A percentile compares a stretch with the other conserved stretches of the same genome.
Evolutionary conservation across 1,284 basidiomycete species (phyloP).

Genomic region (Ustilago sp.): DNA sequence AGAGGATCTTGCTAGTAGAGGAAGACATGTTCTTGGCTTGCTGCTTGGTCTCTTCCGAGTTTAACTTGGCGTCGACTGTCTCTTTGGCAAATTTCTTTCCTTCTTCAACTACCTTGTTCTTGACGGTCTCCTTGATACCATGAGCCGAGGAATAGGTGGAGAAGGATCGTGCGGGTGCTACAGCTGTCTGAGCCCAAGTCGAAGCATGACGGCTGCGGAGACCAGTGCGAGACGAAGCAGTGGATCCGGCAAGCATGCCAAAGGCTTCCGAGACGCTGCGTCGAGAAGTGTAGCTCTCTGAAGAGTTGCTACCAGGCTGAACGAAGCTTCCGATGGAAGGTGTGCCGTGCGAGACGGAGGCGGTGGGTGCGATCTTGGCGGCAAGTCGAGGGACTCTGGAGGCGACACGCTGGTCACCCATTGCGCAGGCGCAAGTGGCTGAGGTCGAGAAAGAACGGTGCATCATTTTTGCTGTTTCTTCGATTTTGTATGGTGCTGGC

Average conservation of each 20-base stretch:
- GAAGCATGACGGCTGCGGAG: slow-evolving; percentile 28
- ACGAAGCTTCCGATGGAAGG: background rate
- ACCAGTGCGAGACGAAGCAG: slow-evolving; percentile 26
- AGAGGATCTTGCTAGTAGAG: slow-evolving; percentile 35
- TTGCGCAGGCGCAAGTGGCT: slow-evolving; percentile 12
- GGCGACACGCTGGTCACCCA: slow-evolving; percentile 44
- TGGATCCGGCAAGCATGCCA: slow-evolving; percentile 36
- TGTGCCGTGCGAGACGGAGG: background rate
- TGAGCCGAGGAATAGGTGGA: slow-evolving; percentile 7
- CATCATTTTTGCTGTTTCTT: slow-evolving; percentile 15
- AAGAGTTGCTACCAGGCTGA: background rate
- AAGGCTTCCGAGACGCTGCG: slow-evolving; percentile 38
- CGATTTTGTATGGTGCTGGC: background rate
- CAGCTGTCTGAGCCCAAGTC: slow-evolving; percentile 16
- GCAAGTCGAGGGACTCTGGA: slow-evolving; percentile 39
- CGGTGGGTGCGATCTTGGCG: slow-evolving; percentile 9
- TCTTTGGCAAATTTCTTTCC: slow-evolving; percentile 41
- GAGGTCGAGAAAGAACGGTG: slow-evolving; percentile 35
- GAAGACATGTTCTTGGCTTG: slow-evolving; percentile 26
- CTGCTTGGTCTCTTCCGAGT: slow-evolving; percentile 19
- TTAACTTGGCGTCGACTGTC: slow-evolving; percentile 12
- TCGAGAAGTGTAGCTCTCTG: slow-evolving; percentile 13
- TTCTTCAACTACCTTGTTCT: slow-evolving; percentile 29
- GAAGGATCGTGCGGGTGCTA: slow-evolving; percentile 7
- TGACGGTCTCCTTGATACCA: slow-evolving; percentile 31